Evolutionary conservation across 2,329 filamentous ascomycete genomes (phyloP).

Genomic region (Apiospora malaysiana): DNA sequence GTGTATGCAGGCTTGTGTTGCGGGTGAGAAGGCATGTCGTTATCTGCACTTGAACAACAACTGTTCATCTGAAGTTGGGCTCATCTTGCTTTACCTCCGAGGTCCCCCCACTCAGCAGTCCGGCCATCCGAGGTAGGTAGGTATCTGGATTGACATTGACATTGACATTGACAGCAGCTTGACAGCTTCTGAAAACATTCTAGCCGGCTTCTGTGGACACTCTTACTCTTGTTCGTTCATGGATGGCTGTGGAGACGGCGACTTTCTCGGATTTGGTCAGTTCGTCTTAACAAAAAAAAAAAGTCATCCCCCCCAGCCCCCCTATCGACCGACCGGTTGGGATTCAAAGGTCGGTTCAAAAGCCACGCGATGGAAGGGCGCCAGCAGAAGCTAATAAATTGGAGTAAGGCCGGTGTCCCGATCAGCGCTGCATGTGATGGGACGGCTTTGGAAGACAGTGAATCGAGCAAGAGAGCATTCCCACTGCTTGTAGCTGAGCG

Average conservation of each 20-base stretch:
- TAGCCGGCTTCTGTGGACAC: slow-evolving; percentile 13
- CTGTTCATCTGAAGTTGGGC: not conserved
- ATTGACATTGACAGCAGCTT: not conserved
- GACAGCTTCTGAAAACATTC: not conserved
- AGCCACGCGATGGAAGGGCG: slow-evolving; percentile 9
- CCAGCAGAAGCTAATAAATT: slow-evolving; percentile 9
- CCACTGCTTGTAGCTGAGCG: not conserved
- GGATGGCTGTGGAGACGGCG: not conserved
- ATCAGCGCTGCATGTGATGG: slow-evolving; percentile 14
- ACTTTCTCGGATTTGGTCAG: not conserved
- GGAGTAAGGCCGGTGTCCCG: not conserved
- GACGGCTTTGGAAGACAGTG: not conserved
- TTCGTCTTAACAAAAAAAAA: not conserved
- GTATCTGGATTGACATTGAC: too few relatives aligned
- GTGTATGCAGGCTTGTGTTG: too few relatives aligned
- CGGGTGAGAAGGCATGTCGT: not conserved
- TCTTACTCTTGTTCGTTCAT: not conserved
- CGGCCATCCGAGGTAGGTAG: not conserved
- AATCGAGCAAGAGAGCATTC: not conserved
- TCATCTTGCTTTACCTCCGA: too few relatives aligned
- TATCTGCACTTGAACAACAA: not conserved
- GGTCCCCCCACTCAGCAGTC: not conserved
- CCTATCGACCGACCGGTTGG: slow-evolving; percentile 1
- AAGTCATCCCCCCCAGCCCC: too few relatives aligned
- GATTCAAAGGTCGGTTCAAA: not conserved